A percentile compares a stretch with the other conserved stretches of the same genome.
Conservation (phyloP, 495 filamentous ascomycete genomes). For the Penicillium crystallinum region DNA sequence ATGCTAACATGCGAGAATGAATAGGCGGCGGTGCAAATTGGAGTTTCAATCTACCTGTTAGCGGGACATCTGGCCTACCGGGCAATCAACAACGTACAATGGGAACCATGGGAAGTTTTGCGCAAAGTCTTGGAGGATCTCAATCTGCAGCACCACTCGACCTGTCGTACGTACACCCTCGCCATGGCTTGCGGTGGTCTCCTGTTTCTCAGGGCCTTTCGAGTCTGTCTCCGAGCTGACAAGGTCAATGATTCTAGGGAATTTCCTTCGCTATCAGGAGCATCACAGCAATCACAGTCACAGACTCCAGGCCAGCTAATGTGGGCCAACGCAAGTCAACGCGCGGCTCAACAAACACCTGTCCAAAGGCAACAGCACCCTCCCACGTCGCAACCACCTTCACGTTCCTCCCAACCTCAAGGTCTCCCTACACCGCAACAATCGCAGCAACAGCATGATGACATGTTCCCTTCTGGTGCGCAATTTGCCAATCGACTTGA, state of each 20-base stretch:
- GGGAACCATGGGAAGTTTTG: conserved; percentile 64
- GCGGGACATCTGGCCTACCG: conserved; percentile 55
- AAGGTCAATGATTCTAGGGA: conserved; percentile 49
- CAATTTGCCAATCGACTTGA: conserved; percentile 53
- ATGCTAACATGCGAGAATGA: conserved; percentile 32
- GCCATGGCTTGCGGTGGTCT: conserved; percentile 4
- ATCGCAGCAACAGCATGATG: conserved; percentile 53
- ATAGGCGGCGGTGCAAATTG: conserved; percentile 64
- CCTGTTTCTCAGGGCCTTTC: background rate
- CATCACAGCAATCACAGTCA: conserved; percentile 58
- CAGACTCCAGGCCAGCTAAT: conserved; percentile 55
- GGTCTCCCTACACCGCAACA: conserved; percentile 55
- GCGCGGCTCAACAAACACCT: conserved; percentile 53
- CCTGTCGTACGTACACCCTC: conserved; percentile 62
- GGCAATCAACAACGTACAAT: conserved; percentile 57
- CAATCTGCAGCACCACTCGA: conserved; percentile 72
- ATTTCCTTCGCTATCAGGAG: conserved; percentile 75
- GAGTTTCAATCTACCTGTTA: conserved; percentile 73
- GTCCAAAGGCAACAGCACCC: conserved; percentile 64
- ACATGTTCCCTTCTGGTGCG: conserved; percentile 44
- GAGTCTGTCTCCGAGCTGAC: conserved; percentile 14
- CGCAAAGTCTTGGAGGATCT: conserved; percentile 72
- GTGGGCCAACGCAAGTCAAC: conserved; percentile 61
- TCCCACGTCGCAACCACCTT: conserved; percentile 41
- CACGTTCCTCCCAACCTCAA: conserved; percentile 48